phyloP scores from a whole-genome alignment of 202 grass and related monocot genomes.

The Elaeis oleifera region DNA sequence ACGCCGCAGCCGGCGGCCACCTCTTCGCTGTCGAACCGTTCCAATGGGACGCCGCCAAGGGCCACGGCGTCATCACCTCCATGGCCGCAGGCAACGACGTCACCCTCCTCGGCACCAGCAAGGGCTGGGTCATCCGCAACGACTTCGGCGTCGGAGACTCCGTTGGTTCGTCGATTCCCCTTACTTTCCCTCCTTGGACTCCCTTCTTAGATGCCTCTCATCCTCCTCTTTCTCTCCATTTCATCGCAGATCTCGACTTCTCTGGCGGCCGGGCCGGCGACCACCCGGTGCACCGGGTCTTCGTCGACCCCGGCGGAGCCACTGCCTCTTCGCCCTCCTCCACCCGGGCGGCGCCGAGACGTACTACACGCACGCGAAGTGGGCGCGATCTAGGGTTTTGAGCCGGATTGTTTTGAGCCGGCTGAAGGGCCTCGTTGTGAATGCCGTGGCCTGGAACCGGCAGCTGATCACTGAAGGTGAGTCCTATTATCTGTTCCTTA shows the following conservation, averaged over 20 bases:
- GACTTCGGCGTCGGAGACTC: slow-evolving; percentile 72
- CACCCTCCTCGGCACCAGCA: slow-evolving; percentile 83
- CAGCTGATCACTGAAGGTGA: slow-evolving; percentile 81
- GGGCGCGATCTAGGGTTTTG: slow-evolving; percentile 64
- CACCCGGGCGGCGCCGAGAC: slow-evolving; percentile 63
- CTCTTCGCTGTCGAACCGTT: slow-evolving; percentile 82
- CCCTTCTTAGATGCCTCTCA: background rate
- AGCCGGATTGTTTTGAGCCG: slow-evolving; percentile 32
- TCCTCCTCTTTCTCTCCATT: background rate
- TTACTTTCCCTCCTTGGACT: background rate
- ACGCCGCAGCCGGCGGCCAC: slow-evolving; percentile 15
- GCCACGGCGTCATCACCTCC: slow-evolving; percentile 70
- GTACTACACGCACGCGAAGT: slow-evolving; percentile 90
- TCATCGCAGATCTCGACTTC: slow-evolving; percentile 68
- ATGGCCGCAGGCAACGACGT: slow-evolving; percentile 94
- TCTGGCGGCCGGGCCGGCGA: slow-evolving; percentile 62
- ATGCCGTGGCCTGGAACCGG: slow-evolving; percentile 86
- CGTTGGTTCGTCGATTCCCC: slow-evolving; percentile 19
- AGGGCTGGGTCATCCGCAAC: slow-evolving; percentile 86
- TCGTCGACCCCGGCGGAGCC: slow-evolving; percentile 84
- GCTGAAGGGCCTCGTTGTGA: slow-evolving; percentile 65
- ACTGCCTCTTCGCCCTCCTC: slow-evolving; percentile 74
- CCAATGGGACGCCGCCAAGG: slow-evolving; percentile 66
- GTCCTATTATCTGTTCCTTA: no score
- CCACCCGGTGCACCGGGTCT: slow-evolving; percentile 77